Percentiles rank a stretch among this genome's conserved stretches.
These are phyloP conservation scores for Capsicum pubescens DNA, from an alignment of 257 asterid genomes.

Conservation along the genomic window DNA sequence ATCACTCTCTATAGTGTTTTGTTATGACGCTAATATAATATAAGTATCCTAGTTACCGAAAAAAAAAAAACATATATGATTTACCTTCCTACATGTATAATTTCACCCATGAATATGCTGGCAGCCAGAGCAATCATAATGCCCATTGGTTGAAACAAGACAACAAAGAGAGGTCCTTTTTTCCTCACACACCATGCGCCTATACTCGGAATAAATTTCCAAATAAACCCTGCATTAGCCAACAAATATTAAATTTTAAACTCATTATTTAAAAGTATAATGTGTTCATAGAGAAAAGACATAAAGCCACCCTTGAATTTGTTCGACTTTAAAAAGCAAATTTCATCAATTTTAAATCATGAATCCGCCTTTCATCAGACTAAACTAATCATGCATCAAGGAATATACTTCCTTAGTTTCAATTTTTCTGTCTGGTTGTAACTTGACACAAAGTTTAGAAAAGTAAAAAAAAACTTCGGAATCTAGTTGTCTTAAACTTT, in stretches of 20 bases:
- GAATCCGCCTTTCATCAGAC: not conserved
- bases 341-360: not conserved
- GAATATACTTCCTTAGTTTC: too few species aligned
- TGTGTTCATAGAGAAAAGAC: not conserved
- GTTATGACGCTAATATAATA: too few species aligned
- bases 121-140: slow-evolving; percentile 48
- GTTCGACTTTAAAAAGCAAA: not conserved
- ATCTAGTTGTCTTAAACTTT: too few species aligned
- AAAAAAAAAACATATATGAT: not conserved
- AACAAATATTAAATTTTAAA: not conserved
- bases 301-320: too few species aligned
- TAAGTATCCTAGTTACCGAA: too few species aligned
- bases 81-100: slow-evolving; percentile 71
- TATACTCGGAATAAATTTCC: slow-evolving; percentile 62
- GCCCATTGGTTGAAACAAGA: slow-evolving; percentile 70
- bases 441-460: too few species aligned
- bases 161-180: slow-evolving; percentile 68
- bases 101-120: slow-evolving; percentile 62
- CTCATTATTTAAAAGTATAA: not conserved
- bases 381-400: not conserved
- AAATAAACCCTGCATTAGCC: slow-evolving; percentile 50
- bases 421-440: too few species aligned
- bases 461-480: too few species aligned
- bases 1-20: too few species aligned
- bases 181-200: slow-evolving; percentile 62